phyloP scores from a whole-genome alignment of 352 stramenopile genomes.

The Pythium phragmiticola region DNA sequence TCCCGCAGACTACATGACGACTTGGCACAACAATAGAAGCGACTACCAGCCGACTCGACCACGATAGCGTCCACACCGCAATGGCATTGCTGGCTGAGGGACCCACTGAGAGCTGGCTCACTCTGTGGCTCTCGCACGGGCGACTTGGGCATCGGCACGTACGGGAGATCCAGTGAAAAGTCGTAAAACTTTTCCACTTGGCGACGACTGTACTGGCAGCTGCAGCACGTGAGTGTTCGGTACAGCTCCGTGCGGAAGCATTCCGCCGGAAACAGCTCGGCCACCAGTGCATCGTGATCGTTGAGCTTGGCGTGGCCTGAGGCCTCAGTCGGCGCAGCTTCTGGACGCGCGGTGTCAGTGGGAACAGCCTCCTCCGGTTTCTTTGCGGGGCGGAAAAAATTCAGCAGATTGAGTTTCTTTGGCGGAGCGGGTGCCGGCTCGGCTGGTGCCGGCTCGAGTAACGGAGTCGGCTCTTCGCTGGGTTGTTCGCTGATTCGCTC shows the following conservation, averaged over 20 bases:
- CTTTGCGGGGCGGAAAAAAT: slow-evolving; percentile 47
- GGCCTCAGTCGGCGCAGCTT: not conserved
- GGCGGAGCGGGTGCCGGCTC: slow-evolving; percentile 14
- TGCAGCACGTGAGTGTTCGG: slow-evolving; percentile 73
- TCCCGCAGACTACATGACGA: slow-evolving; percentile 64
- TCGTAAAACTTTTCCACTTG: slow-evolving; percentile 84
- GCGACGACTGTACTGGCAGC: slow-evolving; percentile 75
- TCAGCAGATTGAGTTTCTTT: slow-evolving; percentile 54
- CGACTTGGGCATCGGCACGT: slow-evolving; percentile 7
- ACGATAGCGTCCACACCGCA: slow-evolving; percentile 46
- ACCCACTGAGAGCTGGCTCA: slow-evolving; percentile 3
- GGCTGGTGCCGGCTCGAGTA: slow-evolving; percentile 1
- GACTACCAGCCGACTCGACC: slow-evolving; percentile 33
- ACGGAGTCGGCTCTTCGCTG: slow-evolving; percentile 8
- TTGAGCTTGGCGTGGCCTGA: slow-evolving; percentile 8
- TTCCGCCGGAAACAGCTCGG: slow-evolving; percentile 62
- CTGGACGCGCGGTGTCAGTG: not conserved
- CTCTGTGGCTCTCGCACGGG: slow-evolving; percentile 3
- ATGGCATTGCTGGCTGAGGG: slow-evolving; percentile 43
- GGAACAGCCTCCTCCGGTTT: slow-evolving; percentile 20
- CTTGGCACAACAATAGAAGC: slow-evolving; percentile 60
- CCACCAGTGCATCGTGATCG: slow-evolving; percentile 41
- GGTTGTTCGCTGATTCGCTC: slow-evolving; percentile 9
- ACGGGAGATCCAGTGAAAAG: slow-evolving; percentile 81
- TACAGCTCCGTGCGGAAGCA: slow-evolving; percentile 79